These are phyloP conservation scores for Aspergillus pseudonomiae DNA, from an alignment of 2,329 filamentous ascomycete species.

Conservation along the genomic window DNA sequence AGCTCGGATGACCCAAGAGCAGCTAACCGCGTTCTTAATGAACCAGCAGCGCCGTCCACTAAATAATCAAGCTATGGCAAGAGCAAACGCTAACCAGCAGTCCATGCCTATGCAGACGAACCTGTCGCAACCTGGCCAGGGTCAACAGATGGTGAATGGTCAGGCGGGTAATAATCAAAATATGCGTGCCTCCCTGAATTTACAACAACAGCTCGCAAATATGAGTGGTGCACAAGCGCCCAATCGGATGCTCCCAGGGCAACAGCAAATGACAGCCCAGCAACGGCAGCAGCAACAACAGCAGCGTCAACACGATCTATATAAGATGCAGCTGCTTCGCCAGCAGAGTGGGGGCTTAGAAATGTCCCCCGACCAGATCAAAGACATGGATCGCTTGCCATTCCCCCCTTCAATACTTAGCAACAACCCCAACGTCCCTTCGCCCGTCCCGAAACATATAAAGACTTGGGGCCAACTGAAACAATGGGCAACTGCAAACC, in stretches of 20 bases:
- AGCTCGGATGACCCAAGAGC: slow-evolving; percentile 38
- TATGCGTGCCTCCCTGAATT: slow-evolving; percentile 37
- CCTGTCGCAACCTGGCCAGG: slow-evolving; percentile 36
- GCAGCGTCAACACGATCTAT: slow-evolving; percentile 35
- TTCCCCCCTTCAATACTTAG: slow-evolving; percentile 43
- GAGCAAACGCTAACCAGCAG: slow-evolving; percentile 35
- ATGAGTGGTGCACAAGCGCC: slow-evolving; percentile 33
- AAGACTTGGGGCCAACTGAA: slow-evolving; percentile 62
- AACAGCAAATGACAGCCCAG: slow-evolving; percentile 36
- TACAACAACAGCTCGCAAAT: slow-evolving; percentile 38
- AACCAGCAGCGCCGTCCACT: slow-evolving; percentile 36
- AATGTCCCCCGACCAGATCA: slow-evolving; percentile 45
- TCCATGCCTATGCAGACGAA: slow-evolving; percentile 34
- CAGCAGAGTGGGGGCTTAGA: slow-evolving; percentile 36
- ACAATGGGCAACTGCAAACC: slow-evolving; percentile 54
- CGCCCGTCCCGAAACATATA: slow-evolving; percentile 52
- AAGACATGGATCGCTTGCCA: slow-evolving; percentile 45
- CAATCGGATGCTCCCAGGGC: slow-evolving; percentile 35
- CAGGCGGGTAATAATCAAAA: slow-evolving; percentile 39
- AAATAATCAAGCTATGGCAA: slow-evolving; percentile 35
- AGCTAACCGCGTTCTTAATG: slow-evolving; percentile 36
- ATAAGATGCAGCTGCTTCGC: slow-evolving; percentile 37
- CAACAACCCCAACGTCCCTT: slow-evolving; percentile 33
- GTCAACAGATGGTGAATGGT: slow-evolving; percentile 33
- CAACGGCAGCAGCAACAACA: slow-evolving; percentile 31